Evolutionary conservation across 2,329 filamentous ascomycete genomes (phyloP).

Genomic region (Alternaria brassicae): DNA sequence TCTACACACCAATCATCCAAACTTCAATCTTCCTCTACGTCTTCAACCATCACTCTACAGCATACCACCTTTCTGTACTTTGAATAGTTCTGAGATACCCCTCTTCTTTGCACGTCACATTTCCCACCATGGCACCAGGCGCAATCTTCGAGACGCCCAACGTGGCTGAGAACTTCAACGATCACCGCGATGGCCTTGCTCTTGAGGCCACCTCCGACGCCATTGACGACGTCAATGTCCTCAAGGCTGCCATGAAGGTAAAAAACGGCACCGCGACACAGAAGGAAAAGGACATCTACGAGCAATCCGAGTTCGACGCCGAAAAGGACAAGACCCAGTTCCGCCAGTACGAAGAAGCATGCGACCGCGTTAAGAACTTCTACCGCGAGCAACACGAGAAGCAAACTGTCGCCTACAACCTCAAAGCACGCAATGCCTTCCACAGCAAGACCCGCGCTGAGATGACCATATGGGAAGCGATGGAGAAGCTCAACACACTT

Average conservation of each 20-base stretch:
- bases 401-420: constrained; percentile 84
- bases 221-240: constrained; percentile 66
- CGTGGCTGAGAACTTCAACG: constrained; percentile 54
- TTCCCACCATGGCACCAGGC: constrained; percentile 55
- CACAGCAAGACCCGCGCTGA: constrained; percentile 70
- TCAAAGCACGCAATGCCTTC: constrained; percentile 77
- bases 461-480: constrained; percentile 90
- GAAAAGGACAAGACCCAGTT: constrained; percentile 82
- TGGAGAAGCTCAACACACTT: constrained; percentile 89
- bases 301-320: constrained; percentile 71
- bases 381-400: constrained; percentile 75
- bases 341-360: constrained; percentile 82
- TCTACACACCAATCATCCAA: constrained; percentile 11
- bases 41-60: constrained; percentile 5
- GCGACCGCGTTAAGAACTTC: constrained; percentile 84
- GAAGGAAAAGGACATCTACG: constrained; percentile 59
- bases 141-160: constrained; percentile 54
- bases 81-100: constrained; percentile 28
- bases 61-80: background rate
- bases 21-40: constrained; percentile 1
- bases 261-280: constrained; percentile 56
- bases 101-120: constrained; percentile 6
- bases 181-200: constrained; percentile 63
- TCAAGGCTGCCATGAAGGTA: constrained; percentile 62
- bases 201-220: constrained; percentile 66